A percentile compares a stretch with the other conserved stretches of the same genome.
These are phyloP conservation scores for Podila verticillata DNA, from an alignment of 192 early-diverging fungal genomes.

Conservation along the genomic window DNA sequence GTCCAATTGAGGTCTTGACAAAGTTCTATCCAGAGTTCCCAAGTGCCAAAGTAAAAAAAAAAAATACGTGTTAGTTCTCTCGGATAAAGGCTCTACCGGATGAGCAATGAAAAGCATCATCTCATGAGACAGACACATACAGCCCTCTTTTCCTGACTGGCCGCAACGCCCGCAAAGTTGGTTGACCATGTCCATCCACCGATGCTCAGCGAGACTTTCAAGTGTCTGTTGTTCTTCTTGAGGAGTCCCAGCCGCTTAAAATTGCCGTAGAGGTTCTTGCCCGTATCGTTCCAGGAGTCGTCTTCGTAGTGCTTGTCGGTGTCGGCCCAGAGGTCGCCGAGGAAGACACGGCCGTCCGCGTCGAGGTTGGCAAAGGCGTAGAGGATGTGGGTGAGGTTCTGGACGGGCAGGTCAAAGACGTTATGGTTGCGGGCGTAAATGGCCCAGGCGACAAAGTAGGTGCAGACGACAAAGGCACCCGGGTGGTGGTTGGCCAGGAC, in stretches of 20 bases:
- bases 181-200: slow-evolving; percentile 84
- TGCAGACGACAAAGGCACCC: slow-evolving; percentile 41
- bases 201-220: slow-evolving; percentile 78
- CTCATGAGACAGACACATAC: slow-evolving; percentile 1
- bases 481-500: slow-evolving; percentile 24
- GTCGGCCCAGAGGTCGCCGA: slow-evolving; percentile 84
- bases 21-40: slow-evolving; percentile 52
- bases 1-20: slow-evolving; percentile 58
- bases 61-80: too few species aligned
- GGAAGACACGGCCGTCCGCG: slow-evolving; percentile 68
- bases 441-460: slow-evolving; percentile 63
- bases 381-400: slow-evolving; percentile 78
- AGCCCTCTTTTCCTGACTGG: slow-evolving; percentile 54
- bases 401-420: slow-evolving; percentile 68
- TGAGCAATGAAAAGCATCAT: too few species aligned
- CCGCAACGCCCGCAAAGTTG: slow-evolving; percentile 73
- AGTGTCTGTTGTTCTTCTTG: slow-evolving; percentile 72
- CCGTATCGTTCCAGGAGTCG: slow-evolving; percentile 67
- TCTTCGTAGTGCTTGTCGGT: slow-evolving; percentile 70
- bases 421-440: slow-evolving; percentile 78
- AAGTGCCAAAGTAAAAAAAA: background rate
- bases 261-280: slow-evolving; percentile 64
- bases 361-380: slow-evolving; percentile 83
- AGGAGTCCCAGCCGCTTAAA: slow-evolving; percentile 72
- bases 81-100: too few species aligned